A percentile compares a stretch with the other conserved stretches of the same genome.
Evolutionary conservation across 2,329 filamentous ascomycete genomes (phyloP).

Genomic region (Curvularia spicifera): DNA sequence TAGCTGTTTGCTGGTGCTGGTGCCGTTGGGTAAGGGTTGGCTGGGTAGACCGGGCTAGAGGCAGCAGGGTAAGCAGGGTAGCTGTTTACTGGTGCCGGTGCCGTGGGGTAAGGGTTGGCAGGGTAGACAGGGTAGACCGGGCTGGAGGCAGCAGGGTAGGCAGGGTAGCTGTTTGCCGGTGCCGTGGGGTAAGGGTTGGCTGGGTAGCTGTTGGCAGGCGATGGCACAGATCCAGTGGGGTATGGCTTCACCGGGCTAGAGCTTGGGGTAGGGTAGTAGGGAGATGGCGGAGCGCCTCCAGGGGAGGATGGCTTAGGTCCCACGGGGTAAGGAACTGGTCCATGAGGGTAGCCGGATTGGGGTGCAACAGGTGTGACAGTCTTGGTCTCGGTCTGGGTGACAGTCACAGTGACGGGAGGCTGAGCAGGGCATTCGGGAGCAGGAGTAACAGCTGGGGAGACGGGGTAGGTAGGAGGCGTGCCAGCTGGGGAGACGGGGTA

Average conservation of each 20-base stretch:
- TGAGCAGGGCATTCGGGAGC: constrained; percentile 34
- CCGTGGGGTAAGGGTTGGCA: too few relatives aligned
- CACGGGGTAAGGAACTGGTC: constrained; percentile 15
- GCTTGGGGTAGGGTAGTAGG: constrained; percentile 1
- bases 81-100: too few relatives aligned
- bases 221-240: constrained; percentile 31
- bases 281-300: constrained; percentile 22
- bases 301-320: constrained; percentile 18
- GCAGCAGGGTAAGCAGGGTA: not conserved
- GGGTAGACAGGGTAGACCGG: not conserved
- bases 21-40: not conserved
- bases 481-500: constrained; percentile 9
- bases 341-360: constrained; percentile 4
- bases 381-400: constrained; percentile 28
- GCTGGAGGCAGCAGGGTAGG: not conserved
- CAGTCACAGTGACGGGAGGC: constrained; percentile 37
- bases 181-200: not conserved
- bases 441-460: constrained; percentile 18
- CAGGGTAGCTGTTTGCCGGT: not conserved
- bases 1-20: not conserved
- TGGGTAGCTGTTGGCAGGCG: constrained; percentile 1
- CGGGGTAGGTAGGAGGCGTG: constrained; percentile 3
- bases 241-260: constrained; percentile 11
- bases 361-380: constrained; percentile 37
- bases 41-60: constrained; percentile 9